Conservation (phyloP, 1,284 basidiomycete genomes). For the Cryptococcus depauperatus region DNA sequence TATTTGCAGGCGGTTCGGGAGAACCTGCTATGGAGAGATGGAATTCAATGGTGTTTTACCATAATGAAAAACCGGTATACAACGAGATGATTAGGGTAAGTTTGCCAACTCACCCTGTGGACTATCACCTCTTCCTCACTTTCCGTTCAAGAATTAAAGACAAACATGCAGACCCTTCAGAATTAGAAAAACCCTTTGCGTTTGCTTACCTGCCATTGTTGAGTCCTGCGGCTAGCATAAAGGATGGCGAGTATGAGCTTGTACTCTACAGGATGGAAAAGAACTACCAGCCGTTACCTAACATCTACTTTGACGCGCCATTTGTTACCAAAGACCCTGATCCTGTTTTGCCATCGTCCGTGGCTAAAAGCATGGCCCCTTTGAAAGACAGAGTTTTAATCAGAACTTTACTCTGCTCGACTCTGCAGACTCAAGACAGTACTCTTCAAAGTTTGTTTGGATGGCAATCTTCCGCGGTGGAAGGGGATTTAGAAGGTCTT, state of each 20-base stretch:
- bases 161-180: slow-evolving; percentile 18
- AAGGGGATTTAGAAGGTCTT: slow-evolving; percentile 57
- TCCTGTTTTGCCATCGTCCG: slow-evolving; percentile 5
- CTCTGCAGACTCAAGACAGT: slow-evolving; percentile 83
- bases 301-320: slow-evolving; percentile 63
- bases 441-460: slow-evolving; percentile 73
- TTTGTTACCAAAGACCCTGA: slow-evolving; percentile 58
- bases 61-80: slow-evolving; percentile 78
- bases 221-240: slow-evolving; percentile 68
- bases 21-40: slow-evolving; percentile 72
- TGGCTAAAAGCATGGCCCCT: slow-evolving; percentile 57
- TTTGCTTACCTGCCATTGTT: slow-evolving; percentile 86
- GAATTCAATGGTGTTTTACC: slow-evolving; percentile 80
- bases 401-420: slow-evolving; percentile 85
- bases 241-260: slow-evolving; percentile 82
- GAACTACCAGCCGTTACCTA: slow-evolving; percentile 54
- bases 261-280: slow-evolving; percentile 73
- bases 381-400: slow-evolving; percentile 71
- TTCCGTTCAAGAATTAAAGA: slow-evolving; percentile 69
- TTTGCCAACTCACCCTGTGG: slow-evolving; percentile 56
- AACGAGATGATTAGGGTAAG: slow-evolving; percentile 87
- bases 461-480: slow-evolving; percentile 58
- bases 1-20: slow-evolving; percentile 75
- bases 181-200: slow-evolving; percentile 70
- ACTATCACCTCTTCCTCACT: slow-evolving; percentile 89